Conservation (phyloP, 176 grass and related monocot genomes). For the Triticum monococcum region DNA sequence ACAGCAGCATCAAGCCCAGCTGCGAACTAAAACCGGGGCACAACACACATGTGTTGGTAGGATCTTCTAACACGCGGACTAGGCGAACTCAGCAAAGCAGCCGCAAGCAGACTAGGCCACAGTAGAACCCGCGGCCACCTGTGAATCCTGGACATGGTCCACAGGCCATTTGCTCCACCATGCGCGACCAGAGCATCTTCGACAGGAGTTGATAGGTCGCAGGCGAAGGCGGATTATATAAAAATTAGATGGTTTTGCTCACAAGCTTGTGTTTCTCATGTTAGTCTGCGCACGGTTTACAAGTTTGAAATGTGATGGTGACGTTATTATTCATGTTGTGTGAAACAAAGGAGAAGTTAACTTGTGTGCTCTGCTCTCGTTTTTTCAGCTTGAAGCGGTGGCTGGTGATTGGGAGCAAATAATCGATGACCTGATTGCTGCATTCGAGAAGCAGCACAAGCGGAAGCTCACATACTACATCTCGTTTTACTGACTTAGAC, state of each 20-base stretch:
- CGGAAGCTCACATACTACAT: conserved; percentile 44
- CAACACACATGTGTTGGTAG: too few species aligned
- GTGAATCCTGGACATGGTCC: too few species aligned
- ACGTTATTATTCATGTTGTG: neutral
- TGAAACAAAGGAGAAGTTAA: neutral
- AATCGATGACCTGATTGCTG: conserved; percentile 46
- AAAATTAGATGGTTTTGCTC: neutral
- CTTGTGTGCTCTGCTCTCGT: neutral
- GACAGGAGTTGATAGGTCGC: too few species aligned
- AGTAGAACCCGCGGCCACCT: too few species aligned
- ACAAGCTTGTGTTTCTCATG: neutral
- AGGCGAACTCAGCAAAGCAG: too few species aligned
- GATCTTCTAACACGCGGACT: too few species aligned
- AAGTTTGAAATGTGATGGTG: neutral
- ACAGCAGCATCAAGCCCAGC: too few species aligned
- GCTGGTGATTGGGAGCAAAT: conserved; percentile 44
- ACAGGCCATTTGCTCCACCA: too few species aligned
- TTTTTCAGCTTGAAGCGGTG: conserved; percentile 38
- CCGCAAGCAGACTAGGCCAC: too few species aligned
- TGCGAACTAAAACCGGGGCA: too few species aligned
- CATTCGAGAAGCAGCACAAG: conserved; percentile 53
- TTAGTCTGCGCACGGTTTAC: neutral
- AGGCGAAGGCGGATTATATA: neutral
- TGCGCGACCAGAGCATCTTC: too few species aligned
- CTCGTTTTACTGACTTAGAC: conserved; percentile 36